phyloP scores from a whole-genome alignment of 2,329 filamentous ascomycete species.

The Raffaelea deltoideospora region DNA sequence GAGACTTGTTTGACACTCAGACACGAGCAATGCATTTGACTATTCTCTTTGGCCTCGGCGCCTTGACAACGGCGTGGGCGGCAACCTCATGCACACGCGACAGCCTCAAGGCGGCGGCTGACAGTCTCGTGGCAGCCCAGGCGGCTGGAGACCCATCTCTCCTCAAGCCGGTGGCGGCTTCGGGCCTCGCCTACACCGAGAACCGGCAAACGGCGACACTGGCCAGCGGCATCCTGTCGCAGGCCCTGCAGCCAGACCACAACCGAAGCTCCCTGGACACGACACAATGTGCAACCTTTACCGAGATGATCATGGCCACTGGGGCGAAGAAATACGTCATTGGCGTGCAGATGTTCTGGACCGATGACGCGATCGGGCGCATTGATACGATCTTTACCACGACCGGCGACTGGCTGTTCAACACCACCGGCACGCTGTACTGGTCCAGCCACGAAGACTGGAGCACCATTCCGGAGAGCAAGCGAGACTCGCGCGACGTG shows the following conservation, averaged over 20 bases:
- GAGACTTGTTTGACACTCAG: too few species aligned
- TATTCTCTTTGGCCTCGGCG: too few species aligned
- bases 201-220: conserved; percentile 9
- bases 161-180: conserved; percentile 3
- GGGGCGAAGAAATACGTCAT: conserved; percentile 20
- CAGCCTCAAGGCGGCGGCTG: conserved; percentile 2
- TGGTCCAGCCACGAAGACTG: conserved; percentile 15
- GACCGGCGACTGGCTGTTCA: conserved; percentile 20
- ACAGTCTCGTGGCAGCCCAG: conserved; percentile 6
- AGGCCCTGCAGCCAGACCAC: conserved; percentile 17
- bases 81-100: conserved; percentile 6
- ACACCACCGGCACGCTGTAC: conserved; percentile 18
- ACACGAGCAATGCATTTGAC: too few species aligned
- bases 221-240: conserved; percentile 12
- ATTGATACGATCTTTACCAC: conserved; percentile 19
- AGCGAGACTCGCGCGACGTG: conserved; percentile 13
- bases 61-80: too few species aligned
- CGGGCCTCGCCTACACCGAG: conserved; percentile 6
- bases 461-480: conserved; percentile 14
- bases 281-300: conserved; percentile 21
- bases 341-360: conserved; percentile 16
- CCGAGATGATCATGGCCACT: conserved; percentile 21
- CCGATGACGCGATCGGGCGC: conserved; percentile 11
- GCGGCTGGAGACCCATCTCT: conserved; percentile 3
- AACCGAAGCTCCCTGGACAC: conserved; percentile 19